A percentile compares a stretch with the other conserved stretches of the same genome.
phyloP scores from a whole-genome alignment of 805 yeast genomes.

The Torulaspora indica region DNA sequence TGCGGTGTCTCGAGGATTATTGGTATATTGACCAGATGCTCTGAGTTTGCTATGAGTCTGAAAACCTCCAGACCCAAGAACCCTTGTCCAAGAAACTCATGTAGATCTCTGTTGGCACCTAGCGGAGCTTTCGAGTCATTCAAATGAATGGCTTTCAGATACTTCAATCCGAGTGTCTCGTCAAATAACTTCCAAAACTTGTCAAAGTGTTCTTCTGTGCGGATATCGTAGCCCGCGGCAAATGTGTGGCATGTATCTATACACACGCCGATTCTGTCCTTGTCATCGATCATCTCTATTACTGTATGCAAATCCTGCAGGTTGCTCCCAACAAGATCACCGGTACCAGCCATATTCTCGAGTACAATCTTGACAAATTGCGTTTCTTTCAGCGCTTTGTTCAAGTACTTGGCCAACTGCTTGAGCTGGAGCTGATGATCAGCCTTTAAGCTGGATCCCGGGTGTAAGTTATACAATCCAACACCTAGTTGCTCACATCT shows the following conservation, averaged over 20 bases:
- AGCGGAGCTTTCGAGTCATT: conserved; percentile 95
- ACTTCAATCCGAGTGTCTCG: conserved; percentile 63
- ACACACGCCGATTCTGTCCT: conserved; percentile 88
- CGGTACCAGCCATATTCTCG: conserved; percentile 98
- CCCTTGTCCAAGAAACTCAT: conserved; percentile 85
- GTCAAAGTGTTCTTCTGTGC: conserved; percentile 51
- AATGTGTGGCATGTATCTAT: conserved; percentile 94
- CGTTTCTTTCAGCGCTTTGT: conserved; percentile 70
- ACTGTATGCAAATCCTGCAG: conserved; percentile 72
- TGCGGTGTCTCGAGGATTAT: conserved; percentile 85
- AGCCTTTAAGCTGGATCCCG: conserved; percentile 79
- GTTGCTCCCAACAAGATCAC: conserved; percentile 78
- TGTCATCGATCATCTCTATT: conserved; percentile 73
- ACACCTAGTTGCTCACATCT: conserved; percentile 83
- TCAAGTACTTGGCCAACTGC: conserved; percentile 73
- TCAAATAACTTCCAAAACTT: conserved; percentile 78
- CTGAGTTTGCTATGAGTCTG: conserved; percentile 66
- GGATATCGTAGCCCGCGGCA: conserved; percentile 92
- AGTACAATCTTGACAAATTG: conserved; percentile 77
- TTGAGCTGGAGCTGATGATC: conserved; percentile 61
- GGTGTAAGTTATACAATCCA: conserved; percentile 88
- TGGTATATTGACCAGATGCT: conserved; percentile 61
- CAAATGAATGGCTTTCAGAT: conserved; percentile 75
- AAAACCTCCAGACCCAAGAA: conserved; percentile 84
- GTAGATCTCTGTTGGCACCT: conserved; percentile 85